phyloP scores from a whole-genome alignment of 345 rosid species.

The Hypericum perforatum region DNA sequence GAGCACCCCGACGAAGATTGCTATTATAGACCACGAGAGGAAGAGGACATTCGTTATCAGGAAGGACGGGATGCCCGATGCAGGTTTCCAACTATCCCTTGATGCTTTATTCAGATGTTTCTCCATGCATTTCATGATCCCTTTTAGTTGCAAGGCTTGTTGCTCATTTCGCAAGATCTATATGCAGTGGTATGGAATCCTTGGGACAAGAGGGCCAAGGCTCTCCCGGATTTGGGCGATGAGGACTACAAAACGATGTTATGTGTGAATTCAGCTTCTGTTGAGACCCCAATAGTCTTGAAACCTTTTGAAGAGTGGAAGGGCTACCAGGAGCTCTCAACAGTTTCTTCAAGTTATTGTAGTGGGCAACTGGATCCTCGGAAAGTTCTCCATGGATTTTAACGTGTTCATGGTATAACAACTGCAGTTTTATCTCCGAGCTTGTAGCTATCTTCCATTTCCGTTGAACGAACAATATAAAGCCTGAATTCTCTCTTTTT shows the following conservation, averaged over 20 bases:
- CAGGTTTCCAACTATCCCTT: slow-evolving; percentile 36
- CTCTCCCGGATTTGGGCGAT: slow-evolving; percentile 70
- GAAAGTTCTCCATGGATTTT: slow-evolving; percentile 58
- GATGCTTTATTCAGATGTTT: slow-evolving; percentile 2
- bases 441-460: background rate
- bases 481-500: too few species aligned
- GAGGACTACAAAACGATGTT: slow-evolving; percentile 84
- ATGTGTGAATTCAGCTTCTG: slow-evolving; percentile 69
- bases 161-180: slow-evolving; percentile 5
- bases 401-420: slow-evolving; percentile 14
- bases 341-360: slow-evolving; percentile 93
- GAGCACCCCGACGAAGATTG: slow-evolving; percentile 87
- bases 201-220: slow-evolving; percentile 81
- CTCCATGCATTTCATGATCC: background rate
- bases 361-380: slow-evolving; percentile 93
- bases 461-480: background rate
- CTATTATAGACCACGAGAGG: slow-evolving; percentile 89
- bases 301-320: slow-evolving; percentile 89
- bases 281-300: slow-evolving; percentile 53
- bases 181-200: slow-evolving; percentile 87
- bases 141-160: background rate
- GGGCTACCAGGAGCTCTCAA: slow-evolving; percentile 74
- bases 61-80: slow-evolving; percentile 83
- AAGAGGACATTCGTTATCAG: slow-evolving; percentile 82
- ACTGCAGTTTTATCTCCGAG: background rate